phyloP scores from a whole-genome alignment of 371 early-diverging fungal genomes.

The Mucor saturninus region DNA sequence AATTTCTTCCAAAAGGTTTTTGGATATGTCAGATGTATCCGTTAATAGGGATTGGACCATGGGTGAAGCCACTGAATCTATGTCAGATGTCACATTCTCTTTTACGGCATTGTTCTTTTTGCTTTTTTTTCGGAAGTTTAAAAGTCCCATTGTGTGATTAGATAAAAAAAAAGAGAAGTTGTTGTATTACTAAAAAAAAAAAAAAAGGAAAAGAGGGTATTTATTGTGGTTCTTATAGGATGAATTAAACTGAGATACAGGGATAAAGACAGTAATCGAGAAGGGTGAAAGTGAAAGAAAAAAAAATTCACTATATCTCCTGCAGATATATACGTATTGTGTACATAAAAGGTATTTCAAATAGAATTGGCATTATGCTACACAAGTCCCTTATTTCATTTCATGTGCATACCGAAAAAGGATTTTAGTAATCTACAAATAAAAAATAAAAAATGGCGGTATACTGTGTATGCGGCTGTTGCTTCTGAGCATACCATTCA shows the following conservation, averaged over 20 bases:
- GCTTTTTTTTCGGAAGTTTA: slow-evolving; percentile 15
- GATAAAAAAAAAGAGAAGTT: neutral
- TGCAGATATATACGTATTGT: slow-evolving; percentile 2
- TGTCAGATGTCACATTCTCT: neutral
- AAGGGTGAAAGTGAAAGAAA: neutral
- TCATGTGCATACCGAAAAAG: neutral
- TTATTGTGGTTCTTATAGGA: neutral
- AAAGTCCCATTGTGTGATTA: slow-evolving; percentile 13
- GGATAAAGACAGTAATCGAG: neutral
- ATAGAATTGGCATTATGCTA: slow-evolving; percentile 1
- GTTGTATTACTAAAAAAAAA: neutral
- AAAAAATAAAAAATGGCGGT: neutral
- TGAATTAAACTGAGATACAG: neutral
- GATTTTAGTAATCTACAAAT: neutral
- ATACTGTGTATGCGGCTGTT: neutral
- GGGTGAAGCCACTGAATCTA: neutral
- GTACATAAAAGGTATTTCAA: neutral
- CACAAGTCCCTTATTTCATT: neutral
- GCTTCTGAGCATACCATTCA: slow-evolving; percentile 1
- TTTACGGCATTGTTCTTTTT: neutral
- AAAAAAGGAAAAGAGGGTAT: neutral
- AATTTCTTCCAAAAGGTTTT: slow-evolving; percentile 19
- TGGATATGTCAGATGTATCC: slow-evolving; percentile 14
- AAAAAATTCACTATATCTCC: neutral
- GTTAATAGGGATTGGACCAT: slow-evolving; percentile 2